Evolutionary conservation across 306 rosid species (phyloP), one percentile per base, ranked within the genome.

Genomic region (Lathyrus sativus): DNA sequence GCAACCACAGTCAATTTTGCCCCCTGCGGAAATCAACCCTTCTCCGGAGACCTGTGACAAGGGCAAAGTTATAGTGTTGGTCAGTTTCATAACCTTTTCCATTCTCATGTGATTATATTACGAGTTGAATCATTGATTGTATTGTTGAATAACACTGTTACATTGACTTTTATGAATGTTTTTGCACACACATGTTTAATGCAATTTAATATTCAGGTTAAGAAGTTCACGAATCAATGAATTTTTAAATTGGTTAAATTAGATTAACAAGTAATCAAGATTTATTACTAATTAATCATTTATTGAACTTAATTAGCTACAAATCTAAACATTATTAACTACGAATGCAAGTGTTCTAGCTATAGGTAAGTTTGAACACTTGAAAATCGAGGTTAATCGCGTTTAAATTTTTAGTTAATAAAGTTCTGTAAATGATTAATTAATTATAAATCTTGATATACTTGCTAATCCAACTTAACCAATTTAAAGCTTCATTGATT

Each of bases 11-110:
- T 5, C 18, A 2, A 38, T 61, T 38, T 11, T 17, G 33, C 11
- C 67, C 8, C n/a, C 42, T n/a, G 14, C 62, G 0, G 67, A 72
- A 33, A 5, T 60, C 15, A 57, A 28, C 42, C 50, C 48, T 41
- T 1, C 18, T 17, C 57, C 53, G 0, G 70, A 72, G 51, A 57
- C 8, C 41, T 13, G 19, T 57, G 71, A 63, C 61, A 71, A 74
- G 51, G 77, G 76, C 37, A 78, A 69, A 73, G 43, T 84, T 33
- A 82, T 84, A 29, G 18, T 66, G 0, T 75, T 78, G 89, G 95
- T 85, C 10, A 75, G 87, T 79, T 26, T 59, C 28, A 58, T 70
- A 19, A 18, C 59, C 13, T 31, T 55, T 55, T 15, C 29, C 9
- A 24, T 11, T 35, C 39, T 7, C 39, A 1, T 35, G 7, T 35